Base-by-base conservation (phyloP, 2,329 filamentous ascomycete species). In the Amesomyces nigricolor region DNA sequence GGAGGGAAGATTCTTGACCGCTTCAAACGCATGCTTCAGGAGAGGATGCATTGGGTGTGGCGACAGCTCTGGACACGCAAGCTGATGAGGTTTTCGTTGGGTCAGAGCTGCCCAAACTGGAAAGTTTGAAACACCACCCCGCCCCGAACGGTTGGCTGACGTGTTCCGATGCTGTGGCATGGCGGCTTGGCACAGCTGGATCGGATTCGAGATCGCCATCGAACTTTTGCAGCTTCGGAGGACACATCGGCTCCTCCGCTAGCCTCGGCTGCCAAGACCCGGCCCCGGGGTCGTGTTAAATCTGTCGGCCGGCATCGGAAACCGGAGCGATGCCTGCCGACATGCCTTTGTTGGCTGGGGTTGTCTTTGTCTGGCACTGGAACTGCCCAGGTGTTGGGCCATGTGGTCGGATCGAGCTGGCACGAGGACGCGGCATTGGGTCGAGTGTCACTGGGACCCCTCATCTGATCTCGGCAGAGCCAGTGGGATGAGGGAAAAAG, bases 81-180 rank as follows among this genome's bases (percentile, higher is more conserved):
- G 30, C 7, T 13, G 32, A 5, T 35, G 32, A 35, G 32, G 2
- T 10, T 35, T 35, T 35, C 11, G 32, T 35, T 13, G 32, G 32
- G 9, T 11, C 9, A 35, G 11, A 13, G 9, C 32, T 38, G 19
- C 19, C 19, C 32, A 44, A 35, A 4, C 32, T 35, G 8, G 9
- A 35, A 35, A 35, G 32, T 13, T 51, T 56, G 49, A 50, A 54
- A 54, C 53, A 50, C 19, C 47, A 4, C 11, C n/a, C 13, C 26
- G 22, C n/a, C 4, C 42, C 4, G 8, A 26, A 32, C 19, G 26
- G 37, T 40, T 46, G 47, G 53, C 16, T 35, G 22, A 10, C 35
- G 45, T 38, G 52, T 39, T 49, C 49, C 32, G 32, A 39, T n/a
- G 32, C 1, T 49, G 40, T 32, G 45, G 26, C 26, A 38, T 37